A percentile compares a stretch with the other conserved stretches of the same genome.
Conservation (phyloP, 768 basidiomycete species). For the Leccinum truebloodii region DNA sequence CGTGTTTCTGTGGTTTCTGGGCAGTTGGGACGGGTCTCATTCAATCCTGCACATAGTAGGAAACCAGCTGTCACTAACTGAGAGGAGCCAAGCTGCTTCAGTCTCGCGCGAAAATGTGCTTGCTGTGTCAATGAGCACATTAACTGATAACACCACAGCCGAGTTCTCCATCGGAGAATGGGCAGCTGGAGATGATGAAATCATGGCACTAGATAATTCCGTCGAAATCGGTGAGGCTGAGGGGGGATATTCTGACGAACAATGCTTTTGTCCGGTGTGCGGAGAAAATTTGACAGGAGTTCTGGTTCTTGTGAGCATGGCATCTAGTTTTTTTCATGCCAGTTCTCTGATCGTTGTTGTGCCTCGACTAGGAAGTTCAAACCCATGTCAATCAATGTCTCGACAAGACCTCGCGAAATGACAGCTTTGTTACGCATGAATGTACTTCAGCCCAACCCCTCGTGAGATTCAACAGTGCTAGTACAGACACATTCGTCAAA, state of each 20-base stretch:
- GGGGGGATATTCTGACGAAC: constrained; percentile 6
- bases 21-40: neutral
- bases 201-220: constrained; percentile 33
- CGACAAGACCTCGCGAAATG: constrained; percentile 32
- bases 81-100: neutral
- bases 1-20: constrained; percentile 10
- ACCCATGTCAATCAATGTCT: constrained; percentile 61
- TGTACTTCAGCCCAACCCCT: neutral
- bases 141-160: neutral
- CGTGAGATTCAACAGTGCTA: neutral
- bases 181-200: constrained; percentile 76
- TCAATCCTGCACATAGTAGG: constrained; percentile 4
- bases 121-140: neutral
- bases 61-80: neutral
- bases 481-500: neutral
- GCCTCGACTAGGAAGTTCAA: constrained; percentile 43
- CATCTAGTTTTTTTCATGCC: constrained; percentile 22
- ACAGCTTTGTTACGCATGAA: neutral
- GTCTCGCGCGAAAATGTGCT: neutral
- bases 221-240: constrained; percentile 29
- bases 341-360: constrained; percentile 3
- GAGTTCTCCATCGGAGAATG: constrained; percentile 51
- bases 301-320: constrained; percentile 21
- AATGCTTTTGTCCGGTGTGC: constrained; percentile 30
- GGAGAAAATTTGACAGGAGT: constrained; percentile 11